Evolutionary conservation across 257 asterid species (phyloP), one percentile per base, ranked within the genome.

Genomic region (Solanum chilense): DNA sequence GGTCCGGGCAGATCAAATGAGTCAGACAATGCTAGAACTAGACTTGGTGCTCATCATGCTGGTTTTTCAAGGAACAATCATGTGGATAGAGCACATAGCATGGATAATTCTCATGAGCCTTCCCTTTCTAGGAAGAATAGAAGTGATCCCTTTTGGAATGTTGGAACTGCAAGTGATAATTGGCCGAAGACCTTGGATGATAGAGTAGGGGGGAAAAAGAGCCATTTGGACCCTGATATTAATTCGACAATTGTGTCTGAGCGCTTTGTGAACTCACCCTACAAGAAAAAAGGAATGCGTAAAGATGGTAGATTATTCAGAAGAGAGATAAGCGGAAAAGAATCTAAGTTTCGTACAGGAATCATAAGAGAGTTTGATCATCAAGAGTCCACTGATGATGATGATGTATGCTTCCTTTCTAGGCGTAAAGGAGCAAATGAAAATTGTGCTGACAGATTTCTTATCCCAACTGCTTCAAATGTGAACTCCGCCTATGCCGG

Each of bases 201-300:
- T 91, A 88, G 87, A 84, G 70, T 85, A 86, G 91, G 89, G 86
- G 91, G 89, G 71, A 87, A 80, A 83, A 89, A 89, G 83, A 68
- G 41, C 86, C 86, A 81, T 78, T 44, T 90, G 90, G 89, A 90
- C 66, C 25, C 47, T 83, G 91, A 75, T 83, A 73, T 71, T 86
- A 33, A 45, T 80, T 87, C 88, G 74, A 86, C 45, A 83, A 78
- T 87, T 87, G 84, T 88, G 83, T 87, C 89, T 85, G 92, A 89
- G 70, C 88, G 80, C 77, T 81, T 90, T 66, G 86, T 37, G 37
- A 86, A 87, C 74, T 86, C 47, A 88, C 64, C 85, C 70, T 88
- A 76, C 82, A 85, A 75, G 60, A 33, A 49, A 70, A 91, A 93
- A 60, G 89, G 83, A 88, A 66, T 87, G 47, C 41, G 83, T 87